A percentile compares a stretch with the other conserved stretches of the same genome.
phyloP scores from a whole-genome alignment of 345 rosid species.

The Salix udensis region DNA sequence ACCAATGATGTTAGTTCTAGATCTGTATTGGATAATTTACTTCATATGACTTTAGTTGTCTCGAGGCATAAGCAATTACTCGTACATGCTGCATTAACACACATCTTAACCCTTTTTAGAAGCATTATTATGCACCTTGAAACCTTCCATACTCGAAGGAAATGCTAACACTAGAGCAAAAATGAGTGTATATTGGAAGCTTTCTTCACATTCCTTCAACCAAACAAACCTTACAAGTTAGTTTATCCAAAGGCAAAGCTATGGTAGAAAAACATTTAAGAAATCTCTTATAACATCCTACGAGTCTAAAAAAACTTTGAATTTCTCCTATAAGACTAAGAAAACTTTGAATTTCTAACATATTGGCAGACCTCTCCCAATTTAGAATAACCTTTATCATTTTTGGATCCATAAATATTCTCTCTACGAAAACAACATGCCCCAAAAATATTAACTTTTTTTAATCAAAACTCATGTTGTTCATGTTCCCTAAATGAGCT shows the following conservation, averaged over 20 bases:
- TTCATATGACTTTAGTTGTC: too few relatives aligned
- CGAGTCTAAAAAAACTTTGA: not conserved
- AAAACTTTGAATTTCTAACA: not conserved
- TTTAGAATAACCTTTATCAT: not conserved
- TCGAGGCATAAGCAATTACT: too few relatives aligned
- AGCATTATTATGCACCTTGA: not conserved
- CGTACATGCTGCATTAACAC: too few relatives aligned
- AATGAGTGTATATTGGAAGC: too few relatives aligned
- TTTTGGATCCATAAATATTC: not conserved
- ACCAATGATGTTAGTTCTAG: not conserved
- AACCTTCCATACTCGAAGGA: not conserved
- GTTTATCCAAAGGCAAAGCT: not conserved
- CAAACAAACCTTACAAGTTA: not conserved
- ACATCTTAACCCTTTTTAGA: too few relatives aligned
- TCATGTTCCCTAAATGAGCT: not conserved
- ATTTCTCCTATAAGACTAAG: too few relatives aligned
- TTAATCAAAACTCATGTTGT: not conserved
- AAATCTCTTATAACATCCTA: not conserved
- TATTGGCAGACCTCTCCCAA: not conserved
- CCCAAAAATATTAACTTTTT: not conserved
- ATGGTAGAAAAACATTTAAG: not conserved
- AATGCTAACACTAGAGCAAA: rapidly evolving
- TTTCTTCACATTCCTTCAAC: too few relatives aligned
- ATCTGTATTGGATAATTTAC: not conserved
- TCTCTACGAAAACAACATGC: not conserved